Percentiles rank a stretch among this genome's conserved stretches.
Evolutionary conservation across 1,139 yeast species (phyloP).

Genomic region (Debaryomycetaceae sp.): DNA sequence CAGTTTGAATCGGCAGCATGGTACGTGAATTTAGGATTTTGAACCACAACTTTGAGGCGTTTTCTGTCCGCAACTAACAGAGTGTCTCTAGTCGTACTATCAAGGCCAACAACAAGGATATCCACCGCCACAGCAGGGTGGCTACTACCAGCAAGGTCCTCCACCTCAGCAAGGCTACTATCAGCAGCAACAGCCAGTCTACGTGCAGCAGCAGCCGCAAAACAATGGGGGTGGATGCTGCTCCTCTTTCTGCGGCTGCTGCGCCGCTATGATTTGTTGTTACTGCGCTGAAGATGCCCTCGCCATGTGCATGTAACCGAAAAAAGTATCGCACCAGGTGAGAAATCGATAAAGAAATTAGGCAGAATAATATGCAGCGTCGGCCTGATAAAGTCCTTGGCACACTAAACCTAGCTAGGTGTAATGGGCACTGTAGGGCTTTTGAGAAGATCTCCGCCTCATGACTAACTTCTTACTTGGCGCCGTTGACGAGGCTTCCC

Average conservation of each 20-base stretch:
- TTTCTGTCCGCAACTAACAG: conserved; percentile 1
- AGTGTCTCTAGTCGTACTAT: conserved; percentile 2
- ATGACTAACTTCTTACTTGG: too few relatives aligned
- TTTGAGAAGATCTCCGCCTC: too few relatives aligned
- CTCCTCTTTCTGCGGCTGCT: conserved; percentile 37
- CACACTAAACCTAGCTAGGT: too few relatives aligned
- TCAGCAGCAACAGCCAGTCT: conserved; percentile 40
- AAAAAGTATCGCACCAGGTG: conserved; percentile 1
- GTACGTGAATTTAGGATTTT: not conserved
- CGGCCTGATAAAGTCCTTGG: too few relatives aligned
- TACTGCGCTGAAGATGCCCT: conserved; percentile 40
- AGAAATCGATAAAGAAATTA: conserved; percentile 1
- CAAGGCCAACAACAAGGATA: conserved; percentile 32
- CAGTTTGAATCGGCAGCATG: too few relatives aligned
- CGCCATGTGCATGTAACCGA: conserved; percentile 9
- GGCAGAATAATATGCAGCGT: too few relatives aligned
- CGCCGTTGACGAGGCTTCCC: too few relatives aligned
- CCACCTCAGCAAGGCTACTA: conserved; percentile 21
- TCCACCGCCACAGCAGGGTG: conserved; percentile 26
- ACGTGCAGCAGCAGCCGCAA: conserved; percentile 37
- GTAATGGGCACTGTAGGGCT: too few relatives aligned
- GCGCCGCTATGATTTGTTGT: conserved; percentile 42
- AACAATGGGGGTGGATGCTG: conserved; percentile 33
- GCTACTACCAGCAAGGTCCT: conserved; percentile 34
- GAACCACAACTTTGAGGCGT: too few relatives aligned